Percentiles rank a stretch among this genome's conserved stretches.
Evolutionary conservation across 441 rosid species (phyloP).

Genomic region (Biscutella auriculata): DNA sequence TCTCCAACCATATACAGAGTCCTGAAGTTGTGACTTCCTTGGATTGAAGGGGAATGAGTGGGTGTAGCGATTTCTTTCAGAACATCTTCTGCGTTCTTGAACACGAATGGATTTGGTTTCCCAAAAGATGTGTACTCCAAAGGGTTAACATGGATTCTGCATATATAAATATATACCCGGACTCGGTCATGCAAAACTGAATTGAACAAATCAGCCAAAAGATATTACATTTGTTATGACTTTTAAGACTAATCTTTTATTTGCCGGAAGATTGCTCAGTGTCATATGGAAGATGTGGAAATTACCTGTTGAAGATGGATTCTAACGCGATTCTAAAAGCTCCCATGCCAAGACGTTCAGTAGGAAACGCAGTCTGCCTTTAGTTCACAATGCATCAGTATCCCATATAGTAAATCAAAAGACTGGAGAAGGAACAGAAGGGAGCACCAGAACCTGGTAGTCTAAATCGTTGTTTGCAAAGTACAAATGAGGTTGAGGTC

Average conservation of each 20-base stretch:
- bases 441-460: conserved; percentile 45
- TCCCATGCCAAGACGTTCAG: conserved; percentile 84
- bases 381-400: conserved; percentile 28
- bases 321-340: conserved; percentile 80
- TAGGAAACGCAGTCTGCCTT: conserved; percentile 68
- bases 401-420: neutral
- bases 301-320: conserved; percentile 63
- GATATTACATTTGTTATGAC: neutral
- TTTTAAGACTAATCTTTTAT: neutral
- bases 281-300: neutral
- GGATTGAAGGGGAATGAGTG: conserved; percentile 11
- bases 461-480: conserved; percentile 81
- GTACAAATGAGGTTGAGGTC: conserved; percentile 52
- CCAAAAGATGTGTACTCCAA: conserved; percentile 58
- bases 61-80: conserved; percentile 35
- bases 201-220: neutral
- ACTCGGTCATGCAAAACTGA: neutral
- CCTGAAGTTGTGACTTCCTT: conserved; percentile 28
- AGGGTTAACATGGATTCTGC: conserved; percentile 43
- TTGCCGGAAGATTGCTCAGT: neutral
- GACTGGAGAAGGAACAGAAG: neutral
- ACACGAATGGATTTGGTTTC: conserved; percentile 69
- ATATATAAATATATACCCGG: conserved; percentile 1
- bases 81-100: conserved; percentile 50
- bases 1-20: conserved; percentile 77